Base-by-base conservation (phyloP, 2,329 filamentous ascomycete species). In the Coniochaeta sp. region DNA sequence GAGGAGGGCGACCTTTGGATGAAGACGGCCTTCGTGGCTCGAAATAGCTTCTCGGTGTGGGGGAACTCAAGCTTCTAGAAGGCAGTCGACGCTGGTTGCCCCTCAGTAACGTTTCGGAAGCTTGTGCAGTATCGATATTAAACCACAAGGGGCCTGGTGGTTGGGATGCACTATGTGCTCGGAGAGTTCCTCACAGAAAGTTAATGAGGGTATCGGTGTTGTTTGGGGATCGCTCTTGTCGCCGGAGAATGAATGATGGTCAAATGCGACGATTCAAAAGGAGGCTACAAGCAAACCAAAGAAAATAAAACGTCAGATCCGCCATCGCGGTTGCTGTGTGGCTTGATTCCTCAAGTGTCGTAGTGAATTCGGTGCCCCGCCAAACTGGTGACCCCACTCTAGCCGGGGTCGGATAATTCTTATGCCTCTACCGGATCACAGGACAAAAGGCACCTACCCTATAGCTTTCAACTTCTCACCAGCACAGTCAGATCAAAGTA, bases 221-320 rank as follows among this genome's bases (percentile, higher is more conserved):
- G 57, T n/a, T 31, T 6, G 58, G 34, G 40, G 28, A 9, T 56
- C 47, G 61, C 59, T 31, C 54, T 52, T 67, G 58, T 24, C 47
- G 47, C 47, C 31, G 14, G 17, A 16, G 14, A 17, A 17, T 31
- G 47, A 17, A 52, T 52, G n/a, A 57, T 57, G 11, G 33, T 40
- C 55, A 57, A n/a, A 36, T 6, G 31, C 17, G 14, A n/a, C 28
- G 34, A 19, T 12, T 38, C 31, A 19, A 57, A n/a, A n/a, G n/a
- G 24, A 38, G 44, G 22, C 22, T 16, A 8, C 22, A 58, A 33
- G 12, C 40, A 14, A 17, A 19, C 31, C 47, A 59, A 59, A 59
- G 58, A 59, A 59, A 59, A 59, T 59, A 59, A 59, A 59, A 52
- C 58, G 58, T 59, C 47, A 52, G 43, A 52, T 28, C 9, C 38